These are phyloP conservation scores for Chalciporus pseudorubinellus DNA, from an alignment of 768 basidiomycete genomes.

Conservation along the genomic window DNA sequence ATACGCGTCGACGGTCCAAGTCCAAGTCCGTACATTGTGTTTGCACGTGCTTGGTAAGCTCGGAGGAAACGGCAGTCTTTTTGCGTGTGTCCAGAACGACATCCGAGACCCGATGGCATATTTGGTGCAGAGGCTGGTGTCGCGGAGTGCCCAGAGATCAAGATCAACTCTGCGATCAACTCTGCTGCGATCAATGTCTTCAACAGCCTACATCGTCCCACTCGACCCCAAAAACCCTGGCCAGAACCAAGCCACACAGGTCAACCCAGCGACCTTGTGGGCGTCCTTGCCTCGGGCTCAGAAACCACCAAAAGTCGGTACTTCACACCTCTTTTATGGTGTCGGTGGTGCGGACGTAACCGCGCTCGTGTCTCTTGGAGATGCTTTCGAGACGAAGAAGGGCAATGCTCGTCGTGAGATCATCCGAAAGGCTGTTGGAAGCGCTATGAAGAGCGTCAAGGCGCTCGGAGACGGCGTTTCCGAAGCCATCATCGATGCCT, in stretches of 20 bases:
- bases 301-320: slow-evolving; percentile 58
- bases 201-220: slow-evolving; percentile 56
- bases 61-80: not conserved
- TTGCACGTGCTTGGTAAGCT: slow-evolving; percentile 9
- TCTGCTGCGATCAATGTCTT: slow-evolving; percentile 44
- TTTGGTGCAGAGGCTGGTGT: slow-evolving; percentile 16
- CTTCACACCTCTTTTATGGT: slow-evolving; percentile 63
- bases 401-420: slow-evolving; percentile 55
- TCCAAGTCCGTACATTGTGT: not conserved
- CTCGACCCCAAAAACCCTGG: slow-evolving; percentile 47
- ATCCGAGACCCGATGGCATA: slow-evolving; percentile 26
- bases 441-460: slow-evolving; percentile 67
- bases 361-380: slow-evolving; percentile 58
- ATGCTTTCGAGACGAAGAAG: slow-evolving; percentile 46
- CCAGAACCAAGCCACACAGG: slow-evolving; percentile 28
- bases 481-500: slow-evolving; percentile 61
- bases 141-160: slow-evolving; percentile 19
- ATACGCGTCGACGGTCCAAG: no score
- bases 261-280: slow-evolving; percentile 55
- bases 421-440: slow-evolving; percentile 68
- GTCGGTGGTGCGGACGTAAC: slow-evolving; percentile 45
- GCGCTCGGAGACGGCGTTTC: slow-evolving; percentile 57
- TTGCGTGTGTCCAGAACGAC: not conserved
- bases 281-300: slow-evolving; percentile 43
- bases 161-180: slow-evolving; percentile 17